Evolutionary conservation across 1,139 yeast genomes (phyloP), one percentile per base, ranked within the genome.

Genomic region (Lodderomyces pseudojiufengensis): DNA sequence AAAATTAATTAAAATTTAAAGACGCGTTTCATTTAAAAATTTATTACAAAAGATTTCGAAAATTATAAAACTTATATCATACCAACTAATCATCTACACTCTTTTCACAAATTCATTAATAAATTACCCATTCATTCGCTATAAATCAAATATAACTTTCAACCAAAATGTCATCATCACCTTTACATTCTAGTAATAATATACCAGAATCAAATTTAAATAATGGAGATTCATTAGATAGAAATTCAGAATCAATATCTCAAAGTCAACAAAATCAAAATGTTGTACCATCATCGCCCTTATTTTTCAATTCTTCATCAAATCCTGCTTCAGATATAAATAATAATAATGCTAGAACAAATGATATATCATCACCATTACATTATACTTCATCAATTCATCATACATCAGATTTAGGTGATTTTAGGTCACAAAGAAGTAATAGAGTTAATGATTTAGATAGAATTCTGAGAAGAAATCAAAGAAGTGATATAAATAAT

Each of bases 281-380:
- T n/a, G n/a, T 59, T n/a, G 78, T 70, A 25, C 81, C 82, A 7
- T 78, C 85, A 9, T 80, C 87, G 16, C 87, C 87, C 23, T 67
- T 81, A 41, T 79, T 81, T 51, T 73, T 80, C 52, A 73, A 78
- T 21, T 32, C 35, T 3, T 69, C 65, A n/a, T 71, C 76, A 15
- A 67, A 69, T 40, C 68, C 72, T 2, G 57, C 61, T 33, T 67
- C 73, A 9, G 74, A 69, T 40, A 48, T 43, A 23, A 39, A 34
- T 27, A 13, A 33, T 45, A 44, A 25, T 50, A 53, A 32, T 41
- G 31, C 23, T 12, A 34, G 31, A 30, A 29, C 35, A 31, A 34
- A 37, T 32, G 61, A 65, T 36, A 54, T 67, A 4, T 69, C 75
- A 9, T 67, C 74, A 7, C 76, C 76, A 2, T 61, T 70, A 37